phyloP scores from a whole-genome alignment of 306 rosid genomes.

The Cucumis cinereus region DNA sequence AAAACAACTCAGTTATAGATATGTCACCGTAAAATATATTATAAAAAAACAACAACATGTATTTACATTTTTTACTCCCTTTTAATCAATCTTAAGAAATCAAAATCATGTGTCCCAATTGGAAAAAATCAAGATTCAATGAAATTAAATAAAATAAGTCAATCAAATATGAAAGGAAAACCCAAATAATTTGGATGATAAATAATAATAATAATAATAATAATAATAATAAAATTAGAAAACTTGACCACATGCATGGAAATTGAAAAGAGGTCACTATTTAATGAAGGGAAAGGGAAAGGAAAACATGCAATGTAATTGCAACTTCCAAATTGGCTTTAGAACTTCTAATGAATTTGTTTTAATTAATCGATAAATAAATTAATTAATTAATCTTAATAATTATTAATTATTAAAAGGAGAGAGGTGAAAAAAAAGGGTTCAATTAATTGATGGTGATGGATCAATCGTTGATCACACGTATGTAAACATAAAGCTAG shows the following conservation, averaged over 20 bases:
- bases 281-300: slow-evolving; percentile 7
- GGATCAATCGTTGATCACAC: slow-evolving; percentile 40
- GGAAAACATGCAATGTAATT: background rate
- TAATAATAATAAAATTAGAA: too few relatives aligned
- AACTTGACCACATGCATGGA: slow-evolving; percentile 2
- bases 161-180: background rate
- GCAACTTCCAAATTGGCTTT: background rate
- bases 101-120: background rate
- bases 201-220: too few relatives aligned
- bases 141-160: background rate
- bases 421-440: background rate
- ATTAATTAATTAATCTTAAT: too few relatives aligned
- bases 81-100: background rate
- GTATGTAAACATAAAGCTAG: slow-evolving; percentile 42
- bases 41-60: background rate
- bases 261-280: background rate
- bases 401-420: background rate
- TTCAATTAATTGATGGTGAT: slow-evolving; percentile 47
- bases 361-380: background rate
- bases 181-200: background rate
- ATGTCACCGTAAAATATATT: background rate
- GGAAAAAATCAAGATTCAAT: background rate
- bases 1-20: background rate
- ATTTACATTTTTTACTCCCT: background rate
- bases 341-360: background rate